These are phyloP conservation scores for Zizania palustris DNA, from an alignment of 202 grass and related monocot genomes.

Conservation along the genomic window DNA sequence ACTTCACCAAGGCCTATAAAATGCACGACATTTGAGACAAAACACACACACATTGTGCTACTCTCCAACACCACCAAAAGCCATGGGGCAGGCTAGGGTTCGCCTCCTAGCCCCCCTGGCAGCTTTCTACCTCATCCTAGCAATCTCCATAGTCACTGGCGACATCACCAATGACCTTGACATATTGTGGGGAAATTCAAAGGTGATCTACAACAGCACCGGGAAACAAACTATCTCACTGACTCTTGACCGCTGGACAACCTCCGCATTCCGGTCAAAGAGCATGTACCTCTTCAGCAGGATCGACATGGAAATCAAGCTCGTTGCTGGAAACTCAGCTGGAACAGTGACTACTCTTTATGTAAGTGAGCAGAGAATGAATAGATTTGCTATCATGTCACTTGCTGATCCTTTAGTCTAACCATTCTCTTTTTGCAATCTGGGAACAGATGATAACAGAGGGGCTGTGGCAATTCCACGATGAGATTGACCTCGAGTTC, in stretches of 20 bases:
- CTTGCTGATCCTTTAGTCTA: constrained; percentile 23
- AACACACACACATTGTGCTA: not conserved
- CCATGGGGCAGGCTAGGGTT: constrained; percentile 60
- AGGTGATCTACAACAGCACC: constrained; percentile 4
- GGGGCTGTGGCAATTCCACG: constrained; percentile 47
- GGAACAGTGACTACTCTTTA: constrained; percentile 55
- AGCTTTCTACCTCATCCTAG: constrained; percentile 31
- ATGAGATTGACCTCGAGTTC: constrained; percentile 77
- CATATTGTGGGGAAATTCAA: constrained; percentile 39
- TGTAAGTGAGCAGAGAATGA: constrained; percentile 40
- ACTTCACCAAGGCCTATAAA: constrained; percentile 38
- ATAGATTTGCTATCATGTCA: not conserved
- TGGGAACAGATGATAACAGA: constrained; percentile 51
- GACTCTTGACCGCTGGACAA: constrained; percentile 23
- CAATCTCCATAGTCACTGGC: constrained; percentile 21
- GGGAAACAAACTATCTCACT: constrained; percentile 39
- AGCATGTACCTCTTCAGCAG: constrained; percentile 39
- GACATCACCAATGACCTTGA: constrained; percentile 16
- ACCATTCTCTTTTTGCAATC: constrained; percentile 15
- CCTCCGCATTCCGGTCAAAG: constrained; percentile 42
- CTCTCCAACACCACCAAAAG: constrained; percentile 31
- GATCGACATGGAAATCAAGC: constrained; percentile 54
- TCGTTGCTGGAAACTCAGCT: constrained; percentile 47
- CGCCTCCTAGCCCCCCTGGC: constrained; percentile 51
- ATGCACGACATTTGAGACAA: not conserved